A percentile compares a stretch with the other conserved stretches of the same genome.
phyloP scores from a whole-genome alignment of 352 stramenopile species.

The Phytopythium oedochilum region DNA sequence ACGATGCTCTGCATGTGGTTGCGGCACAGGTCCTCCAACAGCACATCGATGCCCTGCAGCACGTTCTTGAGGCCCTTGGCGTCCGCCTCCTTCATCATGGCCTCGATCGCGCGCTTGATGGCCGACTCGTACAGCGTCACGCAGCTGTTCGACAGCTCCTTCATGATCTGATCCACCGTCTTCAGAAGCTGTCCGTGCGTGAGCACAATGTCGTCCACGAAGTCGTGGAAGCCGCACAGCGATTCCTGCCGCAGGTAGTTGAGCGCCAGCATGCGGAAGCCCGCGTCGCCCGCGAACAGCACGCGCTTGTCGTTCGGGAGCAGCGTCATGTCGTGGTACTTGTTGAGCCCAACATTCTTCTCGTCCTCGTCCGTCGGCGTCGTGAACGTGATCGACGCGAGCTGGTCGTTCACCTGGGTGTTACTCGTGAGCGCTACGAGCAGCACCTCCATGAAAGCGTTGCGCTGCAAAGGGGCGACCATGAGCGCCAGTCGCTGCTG shows the following conservation, averaged over 20 bases:
- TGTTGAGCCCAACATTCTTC: conserved; percentile 21
- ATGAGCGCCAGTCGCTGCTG: conserved; percentile 36
- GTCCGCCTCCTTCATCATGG: conserved; percentile 26
- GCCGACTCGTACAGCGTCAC: conserved; percentile 42
- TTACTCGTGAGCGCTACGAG: conserved; percentile 29
- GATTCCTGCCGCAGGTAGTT: conserved; percentile 37
- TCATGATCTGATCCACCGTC: conserved; percentile 38
- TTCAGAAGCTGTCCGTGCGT: conserved; percentile 33
- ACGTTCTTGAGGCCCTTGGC: conserved; percentile 21
- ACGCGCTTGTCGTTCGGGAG: conserved; percentile 28
- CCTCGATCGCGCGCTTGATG: conserved; percentile 26
- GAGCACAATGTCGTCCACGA: conserved; percentile 51
- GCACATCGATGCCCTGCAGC: conserved; percentile 38
- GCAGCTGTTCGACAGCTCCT: conserved; percentile 37
- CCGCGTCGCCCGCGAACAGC: conserved; percentile 16
- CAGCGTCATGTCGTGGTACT: conserved; percentile 20
- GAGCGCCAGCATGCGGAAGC: conserved; percentile 26
- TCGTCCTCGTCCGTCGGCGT: conserved; percentile 42
- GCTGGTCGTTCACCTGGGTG: conserved; percentile 34
- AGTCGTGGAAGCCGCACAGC: conserved; percentile 48
- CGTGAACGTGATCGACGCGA: conserved; percentile 40
- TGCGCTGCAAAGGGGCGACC: conserved; percentile 26
- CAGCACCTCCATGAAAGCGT: conserved; percentile 39
- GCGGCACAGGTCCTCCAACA: conserved; percentile 43
- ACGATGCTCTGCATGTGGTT: conserved; percentile 58